A percentile compares a stretch with the other conserved stretches of the same genome.
Evolutionary conservation across 176 grass and related monocot species (phyloP).

Genomic region (Ensete glaucum): DNA sequence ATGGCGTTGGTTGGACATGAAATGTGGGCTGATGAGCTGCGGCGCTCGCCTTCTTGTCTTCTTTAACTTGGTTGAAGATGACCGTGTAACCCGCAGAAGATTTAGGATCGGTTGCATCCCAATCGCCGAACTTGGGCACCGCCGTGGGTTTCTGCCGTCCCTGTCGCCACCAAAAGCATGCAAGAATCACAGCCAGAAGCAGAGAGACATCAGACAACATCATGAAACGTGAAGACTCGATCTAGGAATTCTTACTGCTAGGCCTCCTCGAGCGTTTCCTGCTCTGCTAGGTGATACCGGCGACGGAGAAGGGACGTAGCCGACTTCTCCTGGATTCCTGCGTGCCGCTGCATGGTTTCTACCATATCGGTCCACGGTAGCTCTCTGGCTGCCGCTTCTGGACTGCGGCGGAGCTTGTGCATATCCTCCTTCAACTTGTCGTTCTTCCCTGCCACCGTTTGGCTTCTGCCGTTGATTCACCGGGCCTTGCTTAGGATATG

Average conservation of each 20-base stretch:
- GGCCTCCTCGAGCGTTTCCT: background rate
- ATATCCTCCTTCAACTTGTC: background rate
- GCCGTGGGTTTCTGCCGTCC: background rate
- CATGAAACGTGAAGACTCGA: no score
- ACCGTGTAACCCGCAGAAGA: slow-evolving; percentile 1
- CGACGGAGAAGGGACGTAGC: background rate
- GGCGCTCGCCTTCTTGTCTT: slow-evolving; percentile 4
- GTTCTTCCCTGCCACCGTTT: background rate
- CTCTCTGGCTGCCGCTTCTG: background rate
- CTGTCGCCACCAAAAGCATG: background rate
- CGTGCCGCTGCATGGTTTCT: background rate
- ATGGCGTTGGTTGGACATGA: background rate
- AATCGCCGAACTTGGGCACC: slow-evolving; percentile 9
- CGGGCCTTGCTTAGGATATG: background rate
- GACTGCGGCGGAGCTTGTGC: background rate
- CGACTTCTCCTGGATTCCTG: background rate
- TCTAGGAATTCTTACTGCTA: background rate
- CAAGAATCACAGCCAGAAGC: background rate
- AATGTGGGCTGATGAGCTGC: background rate
- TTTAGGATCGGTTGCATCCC: background rate
- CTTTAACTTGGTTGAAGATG: slow-evolving; percentile 15
- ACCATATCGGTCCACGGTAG: background rate
- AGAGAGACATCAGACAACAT: background rate
- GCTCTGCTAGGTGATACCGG: background rate
- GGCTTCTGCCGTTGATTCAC: background rate